These are phyloP conservation scores for Camelina neglecta DNA, from an alignment of 345 rosid species.

Conservation along the genomic window DNA sequence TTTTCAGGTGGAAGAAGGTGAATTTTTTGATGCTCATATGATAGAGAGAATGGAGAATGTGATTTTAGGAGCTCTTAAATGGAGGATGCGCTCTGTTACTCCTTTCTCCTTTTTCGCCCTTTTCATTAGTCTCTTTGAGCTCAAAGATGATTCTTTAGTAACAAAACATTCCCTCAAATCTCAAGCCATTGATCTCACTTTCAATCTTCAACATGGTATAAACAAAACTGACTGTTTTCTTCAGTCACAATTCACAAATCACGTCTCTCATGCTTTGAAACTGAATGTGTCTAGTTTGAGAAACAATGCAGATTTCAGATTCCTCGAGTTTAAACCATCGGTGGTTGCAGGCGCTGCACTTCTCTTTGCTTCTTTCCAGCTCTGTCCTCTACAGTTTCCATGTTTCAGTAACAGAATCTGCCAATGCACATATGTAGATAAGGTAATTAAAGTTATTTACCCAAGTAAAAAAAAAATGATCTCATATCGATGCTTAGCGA, in stretches of 20 bases:
- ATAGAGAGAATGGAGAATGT: constrained; percentile 74
- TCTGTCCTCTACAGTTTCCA: constrained; percentile 56
- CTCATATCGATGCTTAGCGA: background rate
- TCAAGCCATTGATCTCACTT: constrained; percentile 62
- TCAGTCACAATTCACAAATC: background rate
- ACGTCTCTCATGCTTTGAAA: background rate
- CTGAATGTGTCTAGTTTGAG: background rate
- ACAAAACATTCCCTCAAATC: constrained; percentile 54
- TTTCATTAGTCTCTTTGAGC: constrained; percentile 61
- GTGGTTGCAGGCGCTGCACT: constrained; percentile 71
- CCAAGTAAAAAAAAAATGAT: background rate
- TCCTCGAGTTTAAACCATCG: constrained; percentile 80
- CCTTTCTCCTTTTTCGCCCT: constrained; percentile 76
- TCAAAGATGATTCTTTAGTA: constrained; percentile 49
- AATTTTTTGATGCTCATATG: constrained; percentile 58
- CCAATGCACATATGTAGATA: constrained; percentile 63
- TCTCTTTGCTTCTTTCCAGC: constrained; percentile 63
- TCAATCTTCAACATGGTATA: constrained; percentile 69
- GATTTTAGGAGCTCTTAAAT: constrained; percentile 73
- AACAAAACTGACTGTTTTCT: background rate
- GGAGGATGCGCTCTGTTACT: constrained; percentile 93
- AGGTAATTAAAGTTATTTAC: constrained; percentile 48
- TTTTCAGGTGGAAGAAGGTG: constrained; percentile 51
- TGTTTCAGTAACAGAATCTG: constrained; percentile 53
- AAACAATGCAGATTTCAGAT: constrained; percentile 51